Evolutionary conservation across 2,329 filamentous ascomycete genomes (phyloP).

Genomic region (Aspergillus sp.): DNA sequence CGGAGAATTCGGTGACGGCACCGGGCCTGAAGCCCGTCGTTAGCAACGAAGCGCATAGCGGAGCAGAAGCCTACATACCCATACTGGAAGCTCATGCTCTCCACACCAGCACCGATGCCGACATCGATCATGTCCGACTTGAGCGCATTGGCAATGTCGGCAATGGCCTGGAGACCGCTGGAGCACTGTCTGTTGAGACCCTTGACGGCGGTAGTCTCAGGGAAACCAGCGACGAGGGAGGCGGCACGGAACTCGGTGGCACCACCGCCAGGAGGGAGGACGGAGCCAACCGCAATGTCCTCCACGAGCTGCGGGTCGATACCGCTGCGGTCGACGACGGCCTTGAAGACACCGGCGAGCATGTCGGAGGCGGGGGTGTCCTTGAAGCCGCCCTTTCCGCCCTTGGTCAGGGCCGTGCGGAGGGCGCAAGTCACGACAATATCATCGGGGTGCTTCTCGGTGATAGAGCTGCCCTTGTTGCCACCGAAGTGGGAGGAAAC

Average conservation of each 20-base stretch:
- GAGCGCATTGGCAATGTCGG: slow-evolving; percentile 92
- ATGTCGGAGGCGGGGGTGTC: slow-evolving; percentile 83
- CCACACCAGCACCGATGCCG: slow-evolving; percentile 86
- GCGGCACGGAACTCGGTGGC: slow-evolving; percentile 96
- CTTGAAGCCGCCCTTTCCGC: slow-evolving; percentile 90
- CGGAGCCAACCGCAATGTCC: slow-evolving; percentile 84
- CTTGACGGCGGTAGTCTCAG: slow-evolving; percentile 73
- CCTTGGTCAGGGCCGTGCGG: slow-evolving; percentile 84
- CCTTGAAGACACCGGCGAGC: slow-evolving; percentile 72
- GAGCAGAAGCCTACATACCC: slow-evolving; percentile 48
- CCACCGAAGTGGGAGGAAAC: slow-evolving; percentile 46
- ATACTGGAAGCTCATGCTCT: slow-evolving; percentile 92
- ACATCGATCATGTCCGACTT: slow-evolving; percentile 86
- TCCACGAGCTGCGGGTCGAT: slow-evolving; percentile 85
- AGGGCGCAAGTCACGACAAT: slow-evolving; percentile 89
- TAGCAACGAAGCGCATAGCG: background rate
- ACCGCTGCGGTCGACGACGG: slow-evolving; percentile 70
- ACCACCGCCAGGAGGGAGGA: slow-evolving; percentile 84
- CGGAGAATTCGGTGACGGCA: slow-evolving; percentile 87
- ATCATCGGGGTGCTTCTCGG: slow-evolving; percentile 49
- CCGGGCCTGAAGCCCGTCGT: slow-evolving; percentile 48
- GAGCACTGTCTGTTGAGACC: slow-evolving; percentile 91
- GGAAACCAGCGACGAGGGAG: slow-evolving; percentile 81
- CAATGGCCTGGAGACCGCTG: slow-evolving; percentile 80
- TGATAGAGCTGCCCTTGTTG: slow-evolving; percentile 28